A percentile compares a stretch with the other conserved stretches of the same genome.
phyloP scores from a whole-genome alignment of 129 eudicot species.

The Arctium lappa region DNA sequence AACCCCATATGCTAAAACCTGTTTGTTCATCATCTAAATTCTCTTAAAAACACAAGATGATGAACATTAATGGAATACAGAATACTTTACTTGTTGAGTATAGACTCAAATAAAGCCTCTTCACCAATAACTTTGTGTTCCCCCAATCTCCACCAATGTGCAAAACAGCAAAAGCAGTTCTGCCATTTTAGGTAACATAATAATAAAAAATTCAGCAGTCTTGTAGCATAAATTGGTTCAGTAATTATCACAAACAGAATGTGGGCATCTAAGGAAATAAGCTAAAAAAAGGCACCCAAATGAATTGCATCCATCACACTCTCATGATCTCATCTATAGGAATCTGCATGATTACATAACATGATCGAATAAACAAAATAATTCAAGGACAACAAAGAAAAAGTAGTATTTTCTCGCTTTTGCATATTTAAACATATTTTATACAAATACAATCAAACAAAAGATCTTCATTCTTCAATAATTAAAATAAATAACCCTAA shows the following conservation, averaged over 20 bases:
- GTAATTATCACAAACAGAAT: conserved; percentile 6
- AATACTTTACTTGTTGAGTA: conserved; percentile 3
- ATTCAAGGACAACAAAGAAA: conserved; percentile 2
- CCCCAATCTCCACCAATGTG: conserved; percentile 3
- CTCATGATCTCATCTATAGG: not conserved
- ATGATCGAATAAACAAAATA: conserved; percentile 20
- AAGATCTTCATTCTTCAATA: not conserved
- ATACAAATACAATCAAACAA: not conserved
- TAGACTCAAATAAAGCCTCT: conserved; percentile 11
- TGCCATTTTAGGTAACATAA: conserved; percentile 17
- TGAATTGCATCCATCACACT: not conserved
- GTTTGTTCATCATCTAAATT: conserved; percentile 4
- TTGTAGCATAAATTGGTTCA: conserved; percentile 14
- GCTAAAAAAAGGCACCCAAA: conserved; percentile 5
- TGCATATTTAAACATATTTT: not conserved
- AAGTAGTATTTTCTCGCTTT: not conserved
- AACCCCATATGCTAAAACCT: conserved; percentile 4
- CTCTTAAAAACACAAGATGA: not conserved
- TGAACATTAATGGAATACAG: conserved; percentile 4
- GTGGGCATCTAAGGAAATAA: not conserved
- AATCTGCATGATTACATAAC: conserved; percentile 24
- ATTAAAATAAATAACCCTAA: not conserved
- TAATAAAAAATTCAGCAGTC: conserved; percentile 6
- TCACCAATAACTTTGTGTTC: conserved; percentile 15
- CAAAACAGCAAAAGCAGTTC: conserved; percentile 6